Evolutionary conservation across 805 yeast genomes (phyloP).

Genomic region (Myxozyma sirexii): DNA sequence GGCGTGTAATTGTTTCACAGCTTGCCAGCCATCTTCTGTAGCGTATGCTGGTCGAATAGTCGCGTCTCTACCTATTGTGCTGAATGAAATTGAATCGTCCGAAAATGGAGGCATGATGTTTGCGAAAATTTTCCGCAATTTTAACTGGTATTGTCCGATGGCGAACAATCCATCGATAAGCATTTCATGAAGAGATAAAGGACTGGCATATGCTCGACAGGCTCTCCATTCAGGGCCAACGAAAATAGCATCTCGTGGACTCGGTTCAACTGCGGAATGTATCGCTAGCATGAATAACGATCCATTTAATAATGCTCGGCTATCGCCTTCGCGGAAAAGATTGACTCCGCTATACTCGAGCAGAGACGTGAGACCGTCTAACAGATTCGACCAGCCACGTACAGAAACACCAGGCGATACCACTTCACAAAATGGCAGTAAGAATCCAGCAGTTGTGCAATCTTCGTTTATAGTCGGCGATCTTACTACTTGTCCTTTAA

Average conservation of each 20-base stretch:
- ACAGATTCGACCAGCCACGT: not conserved
- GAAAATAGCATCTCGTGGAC: not conserved
- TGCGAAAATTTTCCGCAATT: not conserved
- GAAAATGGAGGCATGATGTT: not conserved
- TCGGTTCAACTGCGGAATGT: not conserved
- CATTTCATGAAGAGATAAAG: not conserved
- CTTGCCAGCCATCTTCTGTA: conserved; percentile 5
- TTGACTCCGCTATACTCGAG: not conserved
- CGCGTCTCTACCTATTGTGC: not conserved
- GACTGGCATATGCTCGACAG: not conserved
- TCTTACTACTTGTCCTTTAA: no score
- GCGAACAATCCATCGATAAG: not conserved
- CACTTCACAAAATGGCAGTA: not conserved
- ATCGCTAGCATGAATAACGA: not conserved
- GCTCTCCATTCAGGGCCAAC: not conserved
- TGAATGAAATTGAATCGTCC: not conserved
- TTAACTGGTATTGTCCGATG: not conserved
- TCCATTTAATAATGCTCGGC: not conserved
- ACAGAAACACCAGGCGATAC: not conserved
- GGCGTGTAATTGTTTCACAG: not conserved
- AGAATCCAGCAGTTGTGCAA: not conserved
- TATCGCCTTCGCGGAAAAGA: not conserved
- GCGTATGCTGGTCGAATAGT: not conserved
- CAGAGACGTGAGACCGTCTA: not conserved
- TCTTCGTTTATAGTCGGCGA: not conserved